Base-by-base conservation (phyloP, 805 yeast species). In the Myxozyma kluyveri region DNA sequence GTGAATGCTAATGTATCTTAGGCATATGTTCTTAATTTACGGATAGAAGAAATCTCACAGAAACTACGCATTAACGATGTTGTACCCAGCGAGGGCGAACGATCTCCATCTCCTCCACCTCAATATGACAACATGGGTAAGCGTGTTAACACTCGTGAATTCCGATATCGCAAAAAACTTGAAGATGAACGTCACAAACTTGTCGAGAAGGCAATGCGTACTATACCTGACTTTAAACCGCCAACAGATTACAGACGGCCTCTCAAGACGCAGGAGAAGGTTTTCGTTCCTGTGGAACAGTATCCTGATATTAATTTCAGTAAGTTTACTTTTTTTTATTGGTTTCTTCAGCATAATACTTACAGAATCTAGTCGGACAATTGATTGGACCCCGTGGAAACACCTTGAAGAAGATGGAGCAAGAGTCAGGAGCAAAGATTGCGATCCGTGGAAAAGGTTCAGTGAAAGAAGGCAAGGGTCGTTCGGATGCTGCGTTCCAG, bases 381-480 rank as follows among this genome's bases (percentile, higher is more conserved):
- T 70, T 93, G 19, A 69, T 93, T 45, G 99, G 99, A 0, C 99
- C 99, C 29, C 82, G 99, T 73, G 99, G 98, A 22, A 84, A 86
- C 62, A 91, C 96, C 0, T 70, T 91, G 61, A 80, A 86, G 54
- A 80, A 81, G 61, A 71, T 95, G 68, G 95, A 91, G 65, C 82
- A 80, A 26, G 82, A 84, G 45, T 84, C 95, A 36, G 96, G 96
- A 0, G 96, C 98, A 17, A 80, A 78, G 59, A 84, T 93, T 53
- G 95, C 90, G 2, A 86, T 93, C 45, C 76, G 99, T 61, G 99
- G 99, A 24, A 83, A 86, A 61, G 99, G 99, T 0, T 90, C 97
- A 1, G 95, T 89, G 18, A 91, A 91, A 65, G 96, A 88, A 64
- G 98, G 98, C 29, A 85, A 82, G 66, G 78, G 79, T 51, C 70